Conservation (phyloP, 306 rosid genomes). For the Cotoneaster glaucophyllus region DNA sequence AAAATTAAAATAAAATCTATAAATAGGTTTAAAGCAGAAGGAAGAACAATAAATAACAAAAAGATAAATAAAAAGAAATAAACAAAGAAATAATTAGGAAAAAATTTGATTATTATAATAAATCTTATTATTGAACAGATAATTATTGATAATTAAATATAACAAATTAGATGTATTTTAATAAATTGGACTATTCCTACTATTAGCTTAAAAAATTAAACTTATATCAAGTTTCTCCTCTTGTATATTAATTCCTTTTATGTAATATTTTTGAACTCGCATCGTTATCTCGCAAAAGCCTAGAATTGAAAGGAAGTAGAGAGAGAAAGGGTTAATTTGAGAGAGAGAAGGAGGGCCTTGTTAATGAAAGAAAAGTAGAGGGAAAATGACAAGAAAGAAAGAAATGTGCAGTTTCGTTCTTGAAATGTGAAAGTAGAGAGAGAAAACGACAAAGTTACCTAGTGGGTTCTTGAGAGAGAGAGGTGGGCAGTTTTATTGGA, state of each 20-base stretch:
- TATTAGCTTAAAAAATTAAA: too few species aligned
- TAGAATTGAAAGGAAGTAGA: background rate
- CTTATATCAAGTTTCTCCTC: too few species aligned
- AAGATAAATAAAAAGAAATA: too few species aligned
- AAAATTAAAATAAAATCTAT: too few species aligned
- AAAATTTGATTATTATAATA: too few species aligned
- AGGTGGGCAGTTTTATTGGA: conserved; percentile 1
- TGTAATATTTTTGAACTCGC: background rate
- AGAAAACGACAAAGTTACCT: conserved; percentile 29
- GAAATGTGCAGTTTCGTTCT: conserved; percentile 12
- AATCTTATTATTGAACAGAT: too few species aligned
- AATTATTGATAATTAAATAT: too few species aligned
- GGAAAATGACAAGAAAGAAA: conserved; percentile 45
- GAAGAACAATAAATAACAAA: too few species aligned
- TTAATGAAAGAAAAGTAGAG: conserved; percentile 6
- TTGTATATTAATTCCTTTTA: background rate
- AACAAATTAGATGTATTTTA: too few species aligned
- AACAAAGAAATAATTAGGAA: too few species aligned
- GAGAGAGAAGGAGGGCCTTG: background rate
- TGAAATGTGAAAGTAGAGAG: conserved; percentile 12
- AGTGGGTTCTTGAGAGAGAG: conserved; percentile 8
- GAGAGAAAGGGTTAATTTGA: background rate
- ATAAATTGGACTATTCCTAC: too few species aligned
- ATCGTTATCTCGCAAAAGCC: background rate
- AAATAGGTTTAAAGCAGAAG: too few species aligned